Evolutionary conservation across 2,329 filamentous ascomycete species (phyloP).

Genomic region (Phoma sp.): DNA sequence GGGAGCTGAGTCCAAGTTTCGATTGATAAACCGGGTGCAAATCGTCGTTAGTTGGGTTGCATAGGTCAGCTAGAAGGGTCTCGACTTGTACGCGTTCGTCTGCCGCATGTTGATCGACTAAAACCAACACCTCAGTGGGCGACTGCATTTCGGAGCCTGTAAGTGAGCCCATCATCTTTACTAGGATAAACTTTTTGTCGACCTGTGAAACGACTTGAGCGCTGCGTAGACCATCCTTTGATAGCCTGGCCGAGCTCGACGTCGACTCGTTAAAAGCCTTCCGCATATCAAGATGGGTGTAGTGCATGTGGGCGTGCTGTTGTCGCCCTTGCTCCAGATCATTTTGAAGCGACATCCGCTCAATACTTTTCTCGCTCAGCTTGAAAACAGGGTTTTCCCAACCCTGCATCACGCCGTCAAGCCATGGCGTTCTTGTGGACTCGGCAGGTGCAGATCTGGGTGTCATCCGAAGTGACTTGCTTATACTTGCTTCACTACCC

Average conservation of each 20-base stretch:
- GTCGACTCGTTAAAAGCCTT: slow-evolving; percentile 37
- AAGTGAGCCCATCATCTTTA: slow-evolving; percentile 57
- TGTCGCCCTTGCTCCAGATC: slow-evolving; percentile 7
- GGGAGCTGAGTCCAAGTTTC: slow-evolving; percentile 39
- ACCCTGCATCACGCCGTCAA: slow-evolving; percentile 63
- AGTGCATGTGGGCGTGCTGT: slow-evolving; percentile 14
- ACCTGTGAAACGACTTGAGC: slow-evolving; percentile 81
- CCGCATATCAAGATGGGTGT: slow-evolving; percentile 19
- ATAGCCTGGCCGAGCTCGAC: slow-evolving; percentile 54
- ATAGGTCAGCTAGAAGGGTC: slow-evolving; percentile 67
- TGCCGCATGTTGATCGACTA: slow-evolving; percentile 93
- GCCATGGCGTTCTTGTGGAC: slow-evolving; percentile 55
- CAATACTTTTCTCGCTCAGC: slow-evolving; percentile 53
- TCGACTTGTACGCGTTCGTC: slow-evolving; percentile 89
- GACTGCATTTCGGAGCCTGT: slow-evolving; percentile 1
- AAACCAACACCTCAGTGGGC: slow-evolving; percentile 61
- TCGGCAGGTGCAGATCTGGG: slow-evolving; percentile 17
- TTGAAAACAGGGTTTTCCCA: slow-evolving; percentile 83
- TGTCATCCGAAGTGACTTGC: slow-evolving; percentile 43
- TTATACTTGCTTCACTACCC: slow-evolving; percentile 29
- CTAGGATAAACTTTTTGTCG: slow-evolving; percentile 86
- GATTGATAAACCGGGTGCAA: slow-evolving; percentile 30
- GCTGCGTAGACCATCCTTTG: slow-evolving; percentile 57
- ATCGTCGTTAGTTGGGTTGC: slow-evolving; percentile 31
- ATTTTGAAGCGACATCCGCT: slow-evolving; percentile 38